These are phyloP conservation scores for Ceratocystiopsis minuta DNA, from an alignment of 2,329 filamentous ascomycete genomes.

Conservation along the genomic window DNA sequence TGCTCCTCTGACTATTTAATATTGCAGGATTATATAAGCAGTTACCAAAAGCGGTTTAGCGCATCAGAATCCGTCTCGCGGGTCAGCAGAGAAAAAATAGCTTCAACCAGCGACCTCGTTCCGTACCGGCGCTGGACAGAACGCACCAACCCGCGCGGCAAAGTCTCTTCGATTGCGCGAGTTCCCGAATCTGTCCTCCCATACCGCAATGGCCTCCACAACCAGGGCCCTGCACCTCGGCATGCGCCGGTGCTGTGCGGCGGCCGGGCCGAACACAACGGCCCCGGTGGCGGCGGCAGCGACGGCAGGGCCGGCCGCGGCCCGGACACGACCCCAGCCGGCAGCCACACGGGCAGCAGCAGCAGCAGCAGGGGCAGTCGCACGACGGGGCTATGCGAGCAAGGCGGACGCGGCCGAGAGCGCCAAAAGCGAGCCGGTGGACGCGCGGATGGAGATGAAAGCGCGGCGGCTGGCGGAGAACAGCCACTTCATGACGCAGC, in stretches of 20 bases:
- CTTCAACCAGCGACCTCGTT: background rate
- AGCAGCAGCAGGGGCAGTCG: background rate
- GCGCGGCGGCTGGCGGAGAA: too few species aligned
- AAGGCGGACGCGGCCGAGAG: background rate
- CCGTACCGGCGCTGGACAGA: too few species aligned
- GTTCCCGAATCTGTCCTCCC: too few species aligned
- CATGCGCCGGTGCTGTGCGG: slow-evolving; percentile 17
- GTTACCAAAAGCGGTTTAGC: background rate
- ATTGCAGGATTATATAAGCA: background rate
- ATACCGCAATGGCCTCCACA: slow-evolving; percentile 20
- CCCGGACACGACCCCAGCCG: background rate
- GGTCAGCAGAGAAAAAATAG: slow-evolving; percentile 2
- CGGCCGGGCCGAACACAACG: slow-evolving; percentile 1
- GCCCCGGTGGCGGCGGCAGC: background rate
- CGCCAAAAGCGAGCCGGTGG: background rate
- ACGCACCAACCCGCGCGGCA: too few species aligned
- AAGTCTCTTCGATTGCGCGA: too few species aligned
- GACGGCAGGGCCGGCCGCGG: background rate
- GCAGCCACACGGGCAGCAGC: background rate
- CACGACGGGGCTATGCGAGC: background rate
- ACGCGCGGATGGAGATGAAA: background rate
- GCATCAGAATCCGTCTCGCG: background rate
- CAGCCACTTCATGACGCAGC: too few species aligned
- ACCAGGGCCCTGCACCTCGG: slow-evolving; percentile 22
- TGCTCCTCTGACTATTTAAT: too few species aligned